A percentile compares a stretch with the other conserved stretches of the same genome.
phyloP scores from a whole-genome alignment of 495 filamentous ascomycete species.

The Glarea lozoyensis region DNA sequence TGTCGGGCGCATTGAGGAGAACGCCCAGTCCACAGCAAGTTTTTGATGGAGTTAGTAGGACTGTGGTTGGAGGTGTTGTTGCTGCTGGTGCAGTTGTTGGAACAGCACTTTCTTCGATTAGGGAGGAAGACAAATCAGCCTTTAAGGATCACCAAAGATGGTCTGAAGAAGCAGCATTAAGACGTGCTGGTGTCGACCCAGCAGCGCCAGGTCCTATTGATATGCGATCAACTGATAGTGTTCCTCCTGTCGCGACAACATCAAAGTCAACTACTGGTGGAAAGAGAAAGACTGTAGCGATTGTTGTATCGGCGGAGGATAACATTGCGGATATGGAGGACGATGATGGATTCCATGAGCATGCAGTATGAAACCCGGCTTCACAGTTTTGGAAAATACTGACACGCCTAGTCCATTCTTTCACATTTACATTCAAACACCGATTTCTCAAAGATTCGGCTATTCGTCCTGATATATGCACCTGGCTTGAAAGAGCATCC shows the following conservation, averaged over 20 bases:
- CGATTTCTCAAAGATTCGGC: conserved; percentile 55
- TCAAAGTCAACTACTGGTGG: conserved; percentile 26
- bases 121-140: conserved; percentile 71
- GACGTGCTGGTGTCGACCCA: conserved; percentile 11
- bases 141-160: conserved; percentile 78
- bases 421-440: conserved; percentile 74
- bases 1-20: conserved; percentile 74
- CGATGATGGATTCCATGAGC: conserved; percentile 56
- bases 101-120: conserved; percentile 71
- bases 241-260: conserved; percentile 8
- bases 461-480: conserved; percentile 85
- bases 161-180: conserved; percentile 63
- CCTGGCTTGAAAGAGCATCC: conserved; percentile 62
- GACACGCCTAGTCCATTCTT: conserved; percentile 61
- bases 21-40: conserved; percentile 88
- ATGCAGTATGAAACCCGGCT: conserved; percentile 55
- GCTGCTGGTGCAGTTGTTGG: conserved; percentile 77
- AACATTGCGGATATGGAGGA: conserved; percentile 50
- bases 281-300: conserved; percentile 66
- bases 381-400: conserved; percentile 2
- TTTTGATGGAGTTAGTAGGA: conserved; percentile 67
- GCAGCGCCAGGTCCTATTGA: conserved; percentile 14
- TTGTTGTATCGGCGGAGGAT: conserved; percentile 75
- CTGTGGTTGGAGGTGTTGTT: conserved; percentile 67
- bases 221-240: conserved; percentile 14